phyloP scores from a whole-genome alignment of 768 basidiomycete genomes.

The Trametes maxima region DNA sequence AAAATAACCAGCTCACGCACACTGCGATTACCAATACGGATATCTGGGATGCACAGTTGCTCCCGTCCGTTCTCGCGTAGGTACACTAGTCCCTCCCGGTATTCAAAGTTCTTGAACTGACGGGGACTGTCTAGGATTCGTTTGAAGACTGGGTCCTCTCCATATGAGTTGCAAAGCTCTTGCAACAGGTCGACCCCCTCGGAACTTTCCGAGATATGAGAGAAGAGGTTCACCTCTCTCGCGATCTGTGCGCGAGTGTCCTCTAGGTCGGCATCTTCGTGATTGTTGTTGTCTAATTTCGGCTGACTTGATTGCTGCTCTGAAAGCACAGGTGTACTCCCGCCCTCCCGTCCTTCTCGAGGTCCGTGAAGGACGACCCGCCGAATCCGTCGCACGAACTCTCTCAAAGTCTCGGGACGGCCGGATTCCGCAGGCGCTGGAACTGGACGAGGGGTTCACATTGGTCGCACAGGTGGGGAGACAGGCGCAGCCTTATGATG shows the following conservation, averaged over 20 bases:
- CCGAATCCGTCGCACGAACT: no score
- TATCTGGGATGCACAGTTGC: constrained; percentile 30
- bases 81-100: constrained; percentile 27
- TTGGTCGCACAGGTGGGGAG: no score
- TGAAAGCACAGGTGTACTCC: no score
- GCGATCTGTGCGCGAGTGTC: background rate
- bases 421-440: no score
- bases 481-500: no score
- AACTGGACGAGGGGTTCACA: no score
- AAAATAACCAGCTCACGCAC: constrained; percentile 35
- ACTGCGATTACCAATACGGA: constrained; percentile 18
- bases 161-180: constrained; percentile 26
- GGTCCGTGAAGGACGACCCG: no score
- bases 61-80: constrained; percentile 2
- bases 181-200: constrained; percentile 13
- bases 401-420: no score
- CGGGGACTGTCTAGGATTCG: constrained; percentile 28
- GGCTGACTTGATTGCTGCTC: no score
- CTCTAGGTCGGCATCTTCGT: background rate
- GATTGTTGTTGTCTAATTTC: no score
- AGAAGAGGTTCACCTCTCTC: background rate
- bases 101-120: constrained; percentile 32
- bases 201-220: background rate
- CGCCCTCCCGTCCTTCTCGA: no score
- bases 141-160: constrained; percentile 35